Base-by-base conservation (phyloP, 495 filamentous ascomycete species). In the Aspergillus cavernicola region DNA sequence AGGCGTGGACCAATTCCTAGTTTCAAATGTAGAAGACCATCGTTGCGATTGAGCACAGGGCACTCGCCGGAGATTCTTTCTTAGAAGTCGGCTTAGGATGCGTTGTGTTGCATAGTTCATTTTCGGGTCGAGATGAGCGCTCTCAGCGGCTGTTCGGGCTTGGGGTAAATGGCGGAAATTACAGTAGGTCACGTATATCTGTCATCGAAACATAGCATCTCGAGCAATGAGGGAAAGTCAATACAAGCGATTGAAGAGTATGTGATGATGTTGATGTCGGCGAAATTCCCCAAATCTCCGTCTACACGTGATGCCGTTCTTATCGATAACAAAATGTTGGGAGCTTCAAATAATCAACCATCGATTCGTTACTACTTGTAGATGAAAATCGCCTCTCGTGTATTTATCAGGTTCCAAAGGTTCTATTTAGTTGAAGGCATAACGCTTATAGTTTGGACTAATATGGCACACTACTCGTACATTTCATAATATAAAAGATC, bases 1-100 rank as follows among this genome's bases (percentile, higher is more conserved):
- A 23, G 92, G 92, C 31, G 92, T 97, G 10, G 90, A 93, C 89
- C 91, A 96, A 74, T 83, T 31, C 66, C 79, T 70, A 46, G 70
- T 61, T 48, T 66, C 64, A 38, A 66, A 63, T 57, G 69, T 67
- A 33, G 74, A 74, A 31, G 60, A 62, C 39, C 61, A 74, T 63
- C 72, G 61, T 46, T 55, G 64, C 16, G 58, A 44, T 48, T 28
- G 53, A 28, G 50, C 39, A 7, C 28, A 35, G 33, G 60, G 42
- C 28, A 48, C 43, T 44, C 52, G 31, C 20, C 56, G 61, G 52
- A 53, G 61, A 54, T 60, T 61, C 58, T 57, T 60, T 31, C 55
- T 64, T 6, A 68, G 42, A 18, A 68, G 40, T 35, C 68, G 68
- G 57, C 62, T 61, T 56, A 66, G 57, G 26, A 65, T 63, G 55